Evolutionary conservation across 2,329 filamentous ascomycete species (phyloP).

Genomic region (Hymenoscyphus repandus): DNA sequence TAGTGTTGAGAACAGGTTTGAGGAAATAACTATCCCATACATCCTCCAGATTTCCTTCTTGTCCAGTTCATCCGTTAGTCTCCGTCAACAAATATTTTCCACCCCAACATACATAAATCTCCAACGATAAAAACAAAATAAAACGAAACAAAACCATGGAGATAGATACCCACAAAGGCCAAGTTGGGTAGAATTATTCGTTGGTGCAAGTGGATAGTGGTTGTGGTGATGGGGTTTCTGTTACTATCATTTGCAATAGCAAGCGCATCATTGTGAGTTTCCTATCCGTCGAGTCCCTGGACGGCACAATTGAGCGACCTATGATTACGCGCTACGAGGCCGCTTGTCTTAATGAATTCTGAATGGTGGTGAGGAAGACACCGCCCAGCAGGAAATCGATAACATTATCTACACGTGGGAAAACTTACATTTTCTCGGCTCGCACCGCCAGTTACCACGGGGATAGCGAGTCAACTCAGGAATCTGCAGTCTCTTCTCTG

Average conservation of each 20-base stretch:
- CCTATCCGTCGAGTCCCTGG: background rate
- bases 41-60: no score
- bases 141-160: no score
- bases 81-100: no score
- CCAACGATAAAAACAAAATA: no score
- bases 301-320: constrained; percentile 6
- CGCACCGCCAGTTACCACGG: background rate
- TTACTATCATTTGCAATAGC: constrained; percentile 4
- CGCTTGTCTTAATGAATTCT: background rate
- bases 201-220: constrained; percentile 4
- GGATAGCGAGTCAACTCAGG: background rate
- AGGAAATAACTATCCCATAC: no score
- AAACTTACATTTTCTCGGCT: constrained; percentile 2
- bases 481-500: constrained; percentile 1
- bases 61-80: no score
- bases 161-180: no score
- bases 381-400: constrained; percentile 9
- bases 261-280: constrained; percentile 4
- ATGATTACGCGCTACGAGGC: constrained; percentile 1
- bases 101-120: no score
- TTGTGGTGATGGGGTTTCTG: constrained; percentile 1
- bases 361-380: constrained; percentile 5
- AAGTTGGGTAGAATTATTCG: no score
- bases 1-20: no score
- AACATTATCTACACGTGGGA: constrained; percentile 6